These are phyloP conservation scores for Phytophthora aleatoria DNA, from an alignment of 352 stramenopile genomes.

Conservation along the genomic window DNA sequence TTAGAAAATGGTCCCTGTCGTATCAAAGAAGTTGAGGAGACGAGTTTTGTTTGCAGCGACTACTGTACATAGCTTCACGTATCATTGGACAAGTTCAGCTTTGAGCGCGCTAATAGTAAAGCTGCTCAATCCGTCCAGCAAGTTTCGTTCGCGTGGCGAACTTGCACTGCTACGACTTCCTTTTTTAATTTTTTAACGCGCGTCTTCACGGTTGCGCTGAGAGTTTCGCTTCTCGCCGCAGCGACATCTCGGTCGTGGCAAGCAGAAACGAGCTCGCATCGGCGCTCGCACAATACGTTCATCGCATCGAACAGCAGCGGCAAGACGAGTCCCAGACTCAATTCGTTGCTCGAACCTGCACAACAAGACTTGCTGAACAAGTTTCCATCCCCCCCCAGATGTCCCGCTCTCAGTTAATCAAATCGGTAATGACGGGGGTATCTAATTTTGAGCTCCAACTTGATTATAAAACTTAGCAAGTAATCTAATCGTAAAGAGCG, in stretches of 20 bases:
- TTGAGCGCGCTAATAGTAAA: not conserved
- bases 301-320: conserved; percentile 18
- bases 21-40: too few species aligned
- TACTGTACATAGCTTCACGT: too few species aligned
- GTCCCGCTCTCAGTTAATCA: conserved; percentile 17
- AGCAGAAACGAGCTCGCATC: not conserved
- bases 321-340: not conserved
- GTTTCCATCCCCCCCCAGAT: not conserved
- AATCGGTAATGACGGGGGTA: not conserved
- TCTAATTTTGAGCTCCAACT: not conserved
- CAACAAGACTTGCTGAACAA: too few species aligned
- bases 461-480: not conserved
- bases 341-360: too few species aligned
- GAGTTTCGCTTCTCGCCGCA: not conserved
- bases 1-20: too few species aligned
- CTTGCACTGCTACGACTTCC: not conserved
- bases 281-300: not conserved
- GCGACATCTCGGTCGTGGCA: conserved; percentile 3
- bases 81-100: not conserved
- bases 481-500: not conserved
- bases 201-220: not conserved
- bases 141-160: not conserved
- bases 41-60: too few species aligned
- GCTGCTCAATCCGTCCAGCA: not conserved
- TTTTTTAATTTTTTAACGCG: not conserved